phyloP scores from a whole-genome alignment of 1,284 basidiomycete species.

The Fereydounia khargensis region DNA sequence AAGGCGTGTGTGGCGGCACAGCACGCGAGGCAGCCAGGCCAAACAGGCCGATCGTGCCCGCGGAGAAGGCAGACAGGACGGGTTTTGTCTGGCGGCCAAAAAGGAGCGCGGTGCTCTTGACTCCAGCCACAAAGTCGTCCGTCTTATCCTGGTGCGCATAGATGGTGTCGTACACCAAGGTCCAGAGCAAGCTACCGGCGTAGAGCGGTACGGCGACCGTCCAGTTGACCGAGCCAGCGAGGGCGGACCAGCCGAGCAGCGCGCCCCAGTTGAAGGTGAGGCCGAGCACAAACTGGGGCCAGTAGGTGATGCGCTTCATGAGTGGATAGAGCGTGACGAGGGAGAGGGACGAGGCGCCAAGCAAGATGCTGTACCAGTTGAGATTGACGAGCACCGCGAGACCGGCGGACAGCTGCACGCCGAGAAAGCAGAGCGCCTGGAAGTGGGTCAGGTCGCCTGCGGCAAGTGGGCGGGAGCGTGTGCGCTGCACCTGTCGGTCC shows the following conservation, averaged over 20 bases:
- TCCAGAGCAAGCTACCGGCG: constrained; percentile 85
- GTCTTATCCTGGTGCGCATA: constrained; percentile 98
- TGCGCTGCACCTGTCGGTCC: constrained; percentile 80
- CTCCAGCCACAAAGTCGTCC: constrained; percentile 84
- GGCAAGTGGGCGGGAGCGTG: constrained; percentile 71
- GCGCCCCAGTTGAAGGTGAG: constrained; percentile 98
- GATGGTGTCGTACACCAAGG: constrained; percentile 93
- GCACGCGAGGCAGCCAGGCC: constrained; percentile 63
- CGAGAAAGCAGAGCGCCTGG: constrained; percentile 81
- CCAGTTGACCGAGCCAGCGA: constrained; percentile 81
- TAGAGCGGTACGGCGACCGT: constrained; percentile 73
- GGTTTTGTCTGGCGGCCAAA: constrained; percentile 73
- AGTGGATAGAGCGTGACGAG: constrained; percentile 87
- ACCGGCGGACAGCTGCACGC: constrained; percentile 76
- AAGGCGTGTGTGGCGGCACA: constrained; percentile 5
- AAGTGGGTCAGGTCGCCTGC: constrained; percentile 73
- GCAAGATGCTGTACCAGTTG: constrained; percentile 89
- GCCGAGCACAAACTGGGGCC: constrained; percentile 77
- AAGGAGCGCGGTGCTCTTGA: constrained; percentile 89
- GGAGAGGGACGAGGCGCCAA: constrained; percentile 85
- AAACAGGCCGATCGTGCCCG: constrained; percentile 72
- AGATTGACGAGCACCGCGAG: constrained; percentile 86
- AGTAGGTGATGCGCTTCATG: constrained; percentile 96
- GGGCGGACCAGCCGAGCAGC: constrained; percentile 91
- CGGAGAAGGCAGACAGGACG: constrained; percentile 74